phyloP scores from a whole-genome alignment of 139 green algal genomes.

The Ettlia oleoabundans region DNA sequence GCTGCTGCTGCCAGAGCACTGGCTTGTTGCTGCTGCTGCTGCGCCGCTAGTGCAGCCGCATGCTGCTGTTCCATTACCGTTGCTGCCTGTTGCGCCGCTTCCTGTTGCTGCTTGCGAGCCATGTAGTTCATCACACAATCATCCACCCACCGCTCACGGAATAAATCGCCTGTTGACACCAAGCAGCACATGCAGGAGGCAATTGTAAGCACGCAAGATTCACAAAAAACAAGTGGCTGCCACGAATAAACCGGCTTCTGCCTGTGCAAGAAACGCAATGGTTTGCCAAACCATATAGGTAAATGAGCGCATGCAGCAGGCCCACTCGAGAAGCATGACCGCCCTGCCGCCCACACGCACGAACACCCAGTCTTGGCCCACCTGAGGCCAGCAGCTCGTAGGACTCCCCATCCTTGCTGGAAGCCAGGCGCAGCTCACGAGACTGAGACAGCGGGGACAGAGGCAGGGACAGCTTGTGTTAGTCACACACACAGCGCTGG shows the following conservation, averaged over 20 bases:
- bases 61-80: too few species aligned
- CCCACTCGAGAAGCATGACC: neutral
- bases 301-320: neutral
- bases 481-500: neutral
- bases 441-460: neutral
- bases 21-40: constrained; percentile 9
- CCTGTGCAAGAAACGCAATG: neutral
- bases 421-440: constrained; percentile 9
- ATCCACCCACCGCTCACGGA: constrained; percentile 79
- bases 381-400: constrained; percentile 17
- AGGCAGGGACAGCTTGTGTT: too few species aligned
- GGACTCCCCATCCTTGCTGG: constrained; percentile 18
- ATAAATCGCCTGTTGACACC: constrained; percentile 39
- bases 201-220: too few species aligned
- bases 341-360: neutral
- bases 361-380: neutral
- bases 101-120: constrained; percentile 6
- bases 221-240: too few species aligned
- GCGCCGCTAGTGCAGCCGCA: neutral
- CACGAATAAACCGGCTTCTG: too few species aligned
- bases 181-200: too few species aligned
- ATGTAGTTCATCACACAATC: constrained; percentile 80
- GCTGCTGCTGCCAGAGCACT: constrained; percentile 22
- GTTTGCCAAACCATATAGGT: neutral
- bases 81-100: neutral